Base-by-base conservation (phyloP, 148 eudicot species). In the Spergularia bocconei region DNA sequence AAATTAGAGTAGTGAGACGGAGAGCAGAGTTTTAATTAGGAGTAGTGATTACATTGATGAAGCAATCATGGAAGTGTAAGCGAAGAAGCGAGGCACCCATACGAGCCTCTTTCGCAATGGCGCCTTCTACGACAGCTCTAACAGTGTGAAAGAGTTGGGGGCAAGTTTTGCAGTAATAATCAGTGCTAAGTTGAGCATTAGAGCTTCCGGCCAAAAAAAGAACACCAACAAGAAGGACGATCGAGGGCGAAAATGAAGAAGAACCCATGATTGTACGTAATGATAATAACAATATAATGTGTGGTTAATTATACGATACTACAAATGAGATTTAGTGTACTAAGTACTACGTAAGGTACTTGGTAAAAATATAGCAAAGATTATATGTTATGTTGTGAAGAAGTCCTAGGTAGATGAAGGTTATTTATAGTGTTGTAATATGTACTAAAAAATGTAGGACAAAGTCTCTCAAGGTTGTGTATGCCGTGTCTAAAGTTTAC, bases 41-140 rank as follows among this genome's bases (percentile, higher is more conserved):
- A 7, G 20, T 5, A 25, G 9, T 11, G 16, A 20, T 70, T 80
- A 77, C 88, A 67, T 83, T 76, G 66, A 86, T 85, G 69, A 86
- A 86, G 57, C 88, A 86, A 41, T 77, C 80, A 70, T 77, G 80
- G 57, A 77, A 77, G 55, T 77, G 80, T 19, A 77, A 47, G 5
- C 80, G 80, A 25, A 78, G 75, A 19, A 78, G 75, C 7, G 80
- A 78, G 23, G 80, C 80, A 12, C 80, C 80, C 80, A 78, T 78
- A 33, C 80, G 80, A 63, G 70, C 71, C 53, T 78, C 76, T 6
- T 57, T 66, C 4, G n/a, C 47, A 13, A 78, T 66, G 53, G 81
- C 81, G 8, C 6, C 21, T 19, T 72, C 57, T 1, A 78, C 81
- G 6, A 77, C 78, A 5, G 20, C 64, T n/a, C 77, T 61, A 13